Evolutionary conservation across 192 early-diverging fungal species (phyloP), one percentile per base, ranked within the genome.

Genomic region (Coemansia sp.): DNA sequence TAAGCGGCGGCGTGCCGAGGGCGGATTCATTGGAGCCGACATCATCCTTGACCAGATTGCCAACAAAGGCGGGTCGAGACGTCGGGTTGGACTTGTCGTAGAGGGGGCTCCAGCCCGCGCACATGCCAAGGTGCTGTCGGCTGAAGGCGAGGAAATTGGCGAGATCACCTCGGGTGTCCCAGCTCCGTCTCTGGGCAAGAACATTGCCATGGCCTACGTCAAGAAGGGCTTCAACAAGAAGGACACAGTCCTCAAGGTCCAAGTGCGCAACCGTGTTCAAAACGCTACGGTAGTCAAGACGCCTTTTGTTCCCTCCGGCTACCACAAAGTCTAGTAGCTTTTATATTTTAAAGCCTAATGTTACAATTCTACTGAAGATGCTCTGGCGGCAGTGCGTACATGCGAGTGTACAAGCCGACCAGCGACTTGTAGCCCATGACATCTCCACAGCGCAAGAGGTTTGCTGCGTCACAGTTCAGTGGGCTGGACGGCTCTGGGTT

Each of bases 151-250:
- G 39, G 71, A 84, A 48, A 84, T 94, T 65, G 96, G 96, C 43
- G 89, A 83, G 38, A 84, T 99, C 52, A 99, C 97, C n/a, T 89
- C 87, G 10, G 97, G 97, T 13, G 91, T 91, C 65, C 97, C 97
- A 26, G 88, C 90, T 6, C 97, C 97, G 3, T 87, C 88, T 3
- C 85, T 95, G 38, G 93, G 94, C 82, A 91, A 95, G 83, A 99
- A 99, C 84, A 83, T 99, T 65, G 97, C 95, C 13, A 99, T 99
- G 95, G 97, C 91, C 0, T 97, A 96, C 65, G 93, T 99, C 39
- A 82, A 88, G 74, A 86, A 86, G 63, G 94, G 95, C 10, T 85
- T 88, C 79, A 92, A 94, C 83, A 98, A 98, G 87, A 76, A 73
- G 21, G 93, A 91, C n/a, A 98, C 97, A n/a, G 85, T 88, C 62